phyloP scores from a whole-genome alignment of 2,329 filamentous ascomycete species.

The Camptophora hylomeconis region DNA sequence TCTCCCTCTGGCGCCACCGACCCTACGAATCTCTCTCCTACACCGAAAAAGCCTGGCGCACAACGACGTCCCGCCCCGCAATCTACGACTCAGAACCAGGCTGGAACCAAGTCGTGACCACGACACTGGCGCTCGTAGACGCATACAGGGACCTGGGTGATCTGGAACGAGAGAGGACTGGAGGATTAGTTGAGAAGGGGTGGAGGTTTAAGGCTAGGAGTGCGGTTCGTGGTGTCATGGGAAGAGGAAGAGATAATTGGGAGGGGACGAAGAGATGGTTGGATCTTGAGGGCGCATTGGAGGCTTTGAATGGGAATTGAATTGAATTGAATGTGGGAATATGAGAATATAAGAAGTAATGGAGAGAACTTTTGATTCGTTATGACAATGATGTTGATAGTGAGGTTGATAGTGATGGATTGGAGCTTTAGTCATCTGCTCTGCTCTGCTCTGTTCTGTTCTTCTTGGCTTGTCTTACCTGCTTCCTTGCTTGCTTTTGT shows the following conservation, averaged over 20 bases:
- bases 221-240: conserved; percentile 70
- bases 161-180: conserved; percentile 30
- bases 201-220: conserved; percentile 86
- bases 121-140: conserved; percentile 70
- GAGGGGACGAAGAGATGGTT: conserved; percentile 47
- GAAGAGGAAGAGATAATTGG: conserved; percentile 69
- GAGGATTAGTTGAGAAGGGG: conserved; percentile 55
- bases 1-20: conserved; percentile 61
- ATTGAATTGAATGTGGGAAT: not conserved
- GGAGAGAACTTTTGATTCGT: no score
- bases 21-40: conserved; percentile 64
- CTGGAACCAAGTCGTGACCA: conserved; percentile 61
- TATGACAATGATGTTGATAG: no score
- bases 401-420: no score
- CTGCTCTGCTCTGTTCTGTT: no score
- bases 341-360: not conserved
- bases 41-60: conserved; percentile 81
- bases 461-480: no score
- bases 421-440: no score
- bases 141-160: conserved; percentile 67
- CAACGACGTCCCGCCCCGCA: conserved; percentile 43
- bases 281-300: conserved; percentile 20
- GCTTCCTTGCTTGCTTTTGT: no score
- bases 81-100: conserved; percentile 41
- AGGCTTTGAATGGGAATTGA: conserved; percentile 13